These are phyloP conservation scores for Aaosphaeria pasadenensis DNA, from an alignment of 2,329 filamentous ascomycete genomes.

Conservation along the genomic window DNA sequence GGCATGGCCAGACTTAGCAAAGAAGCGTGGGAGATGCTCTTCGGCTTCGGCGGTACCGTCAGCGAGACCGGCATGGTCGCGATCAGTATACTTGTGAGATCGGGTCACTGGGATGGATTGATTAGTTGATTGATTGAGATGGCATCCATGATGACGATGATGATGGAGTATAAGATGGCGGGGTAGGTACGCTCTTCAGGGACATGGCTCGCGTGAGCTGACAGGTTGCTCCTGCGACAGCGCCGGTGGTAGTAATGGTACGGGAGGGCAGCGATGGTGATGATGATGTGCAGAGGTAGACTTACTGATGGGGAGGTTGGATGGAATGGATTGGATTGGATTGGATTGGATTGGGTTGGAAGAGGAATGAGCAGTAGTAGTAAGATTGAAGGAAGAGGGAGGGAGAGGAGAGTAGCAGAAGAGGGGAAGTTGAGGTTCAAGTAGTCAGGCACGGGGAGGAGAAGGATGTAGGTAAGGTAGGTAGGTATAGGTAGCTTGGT, in stretches of 20 bases:
- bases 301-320: conserved; percentile 29
- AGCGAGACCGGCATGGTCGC: conserved; percentile 77
- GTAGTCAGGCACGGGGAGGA: conserved; percentile 26
- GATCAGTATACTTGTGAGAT: conserved; percentile 93
- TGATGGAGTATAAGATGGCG: conserved; percentile 3
- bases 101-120: conserved; percentile 72
- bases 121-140: conserved; percentile 7
- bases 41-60: conserved; percentile 68
- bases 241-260: not conserved
- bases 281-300: conserved; percentile 3
- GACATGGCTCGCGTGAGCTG: not conserved
- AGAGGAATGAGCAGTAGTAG: conserved; percentile 17
- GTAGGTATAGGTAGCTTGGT: conserved; percentile 15
- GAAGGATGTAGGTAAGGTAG: conserved; percentile 7
- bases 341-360: conserved; percentile 13
- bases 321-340: conserved; percentile 8
- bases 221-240: not conserved
- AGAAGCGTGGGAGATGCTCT: conserved; percentile 84
- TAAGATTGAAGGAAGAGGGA: conserved; percentile 19
- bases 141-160: conserved; percentile 1
- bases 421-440: conserved; percentile 11
- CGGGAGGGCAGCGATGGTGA: not conserved
- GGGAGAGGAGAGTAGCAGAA: conserved; percentile 13
- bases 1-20: conserved; percentile 79
- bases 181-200: conserved; percentile 1